Percentiles rank a stretch among this genome's conserved stretches.
These are phyloP conservation scores for Porogramme epimiltina DNA, from an alignment of 1,284 basidiomycete genomes.

Conservation along the genomic window DNA sequence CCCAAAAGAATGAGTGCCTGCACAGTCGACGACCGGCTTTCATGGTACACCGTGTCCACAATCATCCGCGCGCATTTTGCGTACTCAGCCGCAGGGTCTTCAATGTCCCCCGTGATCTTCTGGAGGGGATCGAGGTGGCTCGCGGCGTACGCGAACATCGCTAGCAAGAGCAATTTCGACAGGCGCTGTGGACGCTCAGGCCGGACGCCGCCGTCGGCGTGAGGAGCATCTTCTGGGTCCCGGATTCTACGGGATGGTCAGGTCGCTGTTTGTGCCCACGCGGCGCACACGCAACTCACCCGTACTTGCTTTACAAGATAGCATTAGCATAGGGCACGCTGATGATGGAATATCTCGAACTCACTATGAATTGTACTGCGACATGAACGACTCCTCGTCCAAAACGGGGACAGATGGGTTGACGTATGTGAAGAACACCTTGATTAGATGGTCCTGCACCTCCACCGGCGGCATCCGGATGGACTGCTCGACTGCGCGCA, in stretches of 20 bases:
- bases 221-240: not conserved
- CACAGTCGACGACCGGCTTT: constrained; percentile 67
- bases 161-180: constrained; percentile 72
- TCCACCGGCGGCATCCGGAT: constrained; percentile 54
- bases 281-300: constrained; percentile 5
- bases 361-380: constrained; percentile 63
- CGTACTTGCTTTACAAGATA: constrained; percentile 2
- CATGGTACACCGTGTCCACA: constrained; percentile 65
- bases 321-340: not conserved
- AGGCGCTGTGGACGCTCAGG: constrained; percentile 54
- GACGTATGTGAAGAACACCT: constrained; percentile 78
- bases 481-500: constrained; percentile 37
- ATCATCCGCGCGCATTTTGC: constrained; percentile 65
- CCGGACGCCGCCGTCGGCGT: not conserved
- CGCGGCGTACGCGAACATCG: constrained; percentile 79
- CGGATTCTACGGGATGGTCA: not conserved
- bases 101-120: constrained; percentile 39
- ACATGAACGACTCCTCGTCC: constrained; percentile 70
- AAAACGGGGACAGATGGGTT: constrained; percentile 79
- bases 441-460: constrained; percentile 68
- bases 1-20: constrained; percentile 78
- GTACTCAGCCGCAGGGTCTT: constrained; percentile 41
- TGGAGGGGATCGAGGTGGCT: constrained; percentile 53
- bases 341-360: constrained; percentile 18
- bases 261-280: not conserved